Evolutionary conservation across 805 yeast genomes (phyloP), one percentile per base, ranked within the genome.

Genomic region (Wickerhamomyces strasburgensis): DNA sequence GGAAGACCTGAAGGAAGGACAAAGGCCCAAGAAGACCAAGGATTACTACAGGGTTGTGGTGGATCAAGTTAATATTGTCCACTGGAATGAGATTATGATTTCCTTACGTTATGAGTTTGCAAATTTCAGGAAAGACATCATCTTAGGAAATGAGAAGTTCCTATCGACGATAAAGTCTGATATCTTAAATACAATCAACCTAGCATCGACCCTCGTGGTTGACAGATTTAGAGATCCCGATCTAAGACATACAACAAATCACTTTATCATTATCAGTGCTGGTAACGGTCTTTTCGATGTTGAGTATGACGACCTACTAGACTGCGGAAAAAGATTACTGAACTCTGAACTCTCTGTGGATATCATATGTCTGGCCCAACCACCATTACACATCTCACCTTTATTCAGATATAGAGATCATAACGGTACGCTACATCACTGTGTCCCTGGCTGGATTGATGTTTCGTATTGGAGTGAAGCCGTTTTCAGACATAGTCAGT

Each of bases 401-500:
- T 59, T 93, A 25, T 84, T 94, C 48, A 61, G 97, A 35, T 85
- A 78, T 52, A 60, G 76, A 41, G 81, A 78, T 46, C 54, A 62
- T 29, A 65, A 67, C 27, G 65, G 70, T 14, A 62, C 64, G 19
- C 56, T 81, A 10, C 71, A 74, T 28, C 84, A 84, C 53, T 83
- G 94, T 56, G 83, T 88, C 9, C 98, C 99, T 1, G 82, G 84
- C 33, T 93, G 98, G 97, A 75, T 93, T 51, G 96, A 94, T 56
- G 82, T 89, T 11, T 88, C 96, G 0, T 93, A 84, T 53, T 93
- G 95, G 84, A 77, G 73, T 37, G 85, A 82, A 34, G 39, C 33
- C 47, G 54, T 61, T 27, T 54, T 49, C 39, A 65, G 55, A 58
- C 61, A 49, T 18, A 66, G 67, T 23, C 83, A 76, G 47, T 90